Evolutionary conservation across 73 alveolate genomes (phyloP), one percentile per base, ranked within the genome.

Genomic region (Paramecium tetraurelia): DNA sequence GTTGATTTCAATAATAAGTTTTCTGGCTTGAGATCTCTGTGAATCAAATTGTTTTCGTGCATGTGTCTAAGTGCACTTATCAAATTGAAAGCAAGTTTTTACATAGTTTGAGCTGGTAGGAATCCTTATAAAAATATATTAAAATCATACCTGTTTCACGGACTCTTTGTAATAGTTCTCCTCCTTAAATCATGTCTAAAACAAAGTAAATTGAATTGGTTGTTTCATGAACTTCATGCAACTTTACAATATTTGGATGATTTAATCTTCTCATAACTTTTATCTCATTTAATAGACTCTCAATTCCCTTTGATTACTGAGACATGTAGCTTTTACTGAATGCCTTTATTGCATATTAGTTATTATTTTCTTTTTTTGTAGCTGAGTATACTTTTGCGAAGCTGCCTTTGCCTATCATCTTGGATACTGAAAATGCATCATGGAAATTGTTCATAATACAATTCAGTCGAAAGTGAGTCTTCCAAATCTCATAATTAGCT

Each of bases 1-100:
- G 48, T 50, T n/a, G 85, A 38, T 33, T 33, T 68, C 38, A 97
- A 92, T 63, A 97, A 86, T 24, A 97, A 40, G 83, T 97, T 97
- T 86, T 97, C 99, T 35, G 98, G 99, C 83, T 97, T 97, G 58
- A 97, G 80, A 90, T 97, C 99, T 71, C 99, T 59, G 71, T 97
- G 99, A 68, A 95, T 63, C n/a, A 97, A 95, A 85, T 95, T 93
- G 35, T 94, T 96, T 18, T 93, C 46, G 80, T 97, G 99, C 68
- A 95, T 69, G 93, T 96, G 96, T 71, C 93, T 97, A 12, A 97
- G 89, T 33, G 97, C 97, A 18, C 97, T 93, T 40, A 95, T 80
- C 18, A 97, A 41, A 84, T 88, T 88, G 24, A 69, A 63, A 11
- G 92, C 63, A 1, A 88, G 83, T 11, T 48, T 88, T 94, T 69